Base-by-base conservation (phyloP, 768 basidiomycete genomes). In the Lyophyllum atratum region DNA sequence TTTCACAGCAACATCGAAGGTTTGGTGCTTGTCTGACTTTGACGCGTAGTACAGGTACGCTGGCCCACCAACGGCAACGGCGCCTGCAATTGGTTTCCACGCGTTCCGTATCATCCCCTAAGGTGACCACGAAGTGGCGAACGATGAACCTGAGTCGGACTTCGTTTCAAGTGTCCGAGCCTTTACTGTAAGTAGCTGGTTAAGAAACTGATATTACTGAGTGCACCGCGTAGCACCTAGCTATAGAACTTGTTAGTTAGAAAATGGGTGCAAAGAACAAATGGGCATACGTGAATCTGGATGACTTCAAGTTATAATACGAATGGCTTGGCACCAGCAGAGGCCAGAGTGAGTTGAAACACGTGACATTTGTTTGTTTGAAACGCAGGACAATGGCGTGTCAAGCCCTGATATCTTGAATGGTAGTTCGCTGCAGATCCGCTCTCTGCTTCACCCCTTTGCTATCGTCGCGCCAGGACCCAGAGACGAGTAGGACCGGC, bases 41-140 rank as follows among this genome's bases (percentile, higher is more conserved):
- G 73, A 76, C 49, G 69, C 71, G 72, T 87, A 85, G 68, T 81
- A 84, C 59, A 81, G 63, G 70, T 88, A 90, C 22, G 80, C 76
- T 31, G 89, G 82, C 19, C 77, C 72, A 56, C 83, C 86, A 59
- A 86, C 72, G 55, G 80, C 73, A 6, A 83, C 76, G 12, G 80
- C 78, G 12, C 83, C 83, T 56, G 83, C 76, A 64, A 87, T 60
- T 24, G 89, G 88, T 68, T 84, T 91, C 89, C 87, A 90, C 40
- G 78, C 80, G 60, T 80, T 81, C 64, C 77, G 77, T 56, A 89
- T 73, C 87, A 92, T 92, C 29, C 65, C 66, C 26, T 29, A 45
- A 37, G 47, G 34, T 26, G 44, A 44, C n/a, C 12, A 29, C 22
- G 34, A 59, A 15, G 21, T 47, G 47, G 46, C 21, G 14, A 28